Base-by-base conservation (phyloP, 768 basidiomycete genomes). In the Suillus sp. region DNA sequence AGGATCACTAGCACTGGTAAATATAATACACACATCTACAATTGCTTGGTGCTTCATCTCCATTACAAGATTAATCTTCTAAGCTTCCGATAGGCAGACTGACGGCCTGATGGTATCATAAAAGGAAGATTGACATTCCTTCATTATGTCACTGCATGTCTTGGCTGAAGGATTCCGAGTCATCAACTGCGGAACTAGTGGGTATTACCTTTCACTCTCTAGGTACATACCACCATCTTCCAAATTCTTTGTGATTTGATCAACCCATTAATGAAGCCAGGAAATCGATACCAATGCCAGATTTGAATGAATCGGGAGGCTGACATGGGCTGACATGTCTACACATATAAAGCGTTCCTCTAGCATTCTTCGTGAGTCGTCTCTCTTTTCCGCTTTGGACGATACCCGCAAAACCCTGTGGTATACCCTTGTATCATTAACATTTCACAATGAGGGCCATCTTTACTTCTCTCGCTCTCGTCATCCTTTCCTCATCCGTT, bases 251-350 rank as follows among this genome's bases (percentile, higher is more conserved):
- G 27, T 18, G 50, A 20, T 51, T 10, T 11, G 27, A 18, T 50
- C 14, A 25, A 48, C 18, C 50, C 18, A 30, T 18, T 30, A 27
- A 50, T 8, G 27, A 51, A 18, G 50, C 9, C 27, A 30, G 16
- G 8, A 9, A 20, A 22, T n/a, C 42, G n/a, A n/a, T 43, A 10
- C 20, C 9, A 43, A n/a, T 43, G 20, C 20, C 9, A 43, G 22
- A 47, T 47, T 30, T 30, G 27, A 27, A 9, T 18, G 50, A 1
- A 51, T 32, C 14, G 20, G 32, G 54, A 55, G 54, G 54, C 54
- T 55, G 54, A 55, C 54, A 55, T 22, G 22, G 35, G 54, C 54
- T 55, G 54, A 56, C 55, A 56, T 38, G 34, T 4, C 22, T 35
- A 25, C 16, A 18, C 55, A 38, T 32, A 55, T 38, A 56, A 37